phyloP scores from a whole-genome alignment of 2,329 filamentous ascomycete species.

The Nothopassalora personata region DNA sequence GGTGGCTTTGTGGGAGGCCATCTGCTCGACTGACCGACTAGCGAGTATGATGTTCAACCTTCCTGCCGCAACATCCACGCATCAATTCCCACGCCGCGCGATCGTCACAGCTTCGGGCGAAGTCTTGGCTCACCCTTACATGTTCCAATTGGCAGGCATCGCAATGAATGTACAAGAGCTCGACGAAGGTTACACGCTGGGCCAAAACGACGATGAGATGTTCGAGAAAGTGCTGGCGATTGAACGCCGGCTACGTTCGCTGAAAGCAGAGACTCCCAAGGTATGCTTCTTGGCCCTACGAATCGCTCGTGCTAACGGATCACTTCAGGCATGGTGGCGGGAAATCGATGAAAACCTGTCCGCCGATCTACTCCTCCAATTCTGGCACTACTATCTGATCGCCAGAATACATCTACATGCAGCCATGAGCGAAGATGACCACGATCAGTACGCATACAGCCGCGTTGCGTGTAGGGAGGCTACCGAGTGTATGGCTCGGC shows the following conservation, averaged over 20 bases:
- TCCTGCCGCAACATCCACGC: conserved; percentile 30
- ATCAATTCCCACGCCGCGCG: conserved; percentile 14
- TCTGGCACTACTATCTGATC: conserved; percentile 27
- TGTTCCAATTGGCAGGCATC: conserved; percentile 25
- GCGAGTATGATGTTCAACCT: conserved; percentile 34
- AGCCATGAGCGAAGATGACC: conserved; percentile 23
- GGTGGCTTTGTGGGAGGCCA: conserved; percentile 31
- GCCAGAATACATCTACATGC: conserved; percentile 24
- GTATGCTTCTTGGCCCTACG: conserved; percentile 14
- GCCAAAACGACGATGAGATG: conserved; percentile 16
- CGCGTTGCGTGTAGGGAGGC: conserved; percentile 24
- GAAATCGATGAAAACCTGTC: conserved; percentile 7
- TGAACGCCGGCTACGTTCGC: conserved; percentile 24
- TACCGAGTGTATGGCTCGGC: conserved; percentile 17
- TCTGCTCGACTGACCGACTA: conserved; percentile 33
- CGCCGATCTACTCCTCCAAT: conserved; percentile 22
- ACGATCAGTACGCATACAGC: conserved; percentile 23
- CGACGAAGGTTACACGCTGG: conserved; percentile 20
- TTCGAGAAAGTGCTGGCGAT: conserved; percentile 24
- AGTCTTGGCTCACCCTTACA: conserved; percentile 22
- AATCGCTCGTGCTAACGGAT: background rate
- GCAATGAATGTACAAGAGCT: conserved; percentile 25
- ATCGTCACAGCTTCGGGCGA: conserved; percentile 20
- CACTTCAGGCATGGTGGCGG: conserved; percentile 8
- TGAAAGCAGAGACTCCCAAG: conserved; percentile 23